Conservation (phyloP, 352 stramenopile species). For the Phytophthora uliginosa region DNA sequence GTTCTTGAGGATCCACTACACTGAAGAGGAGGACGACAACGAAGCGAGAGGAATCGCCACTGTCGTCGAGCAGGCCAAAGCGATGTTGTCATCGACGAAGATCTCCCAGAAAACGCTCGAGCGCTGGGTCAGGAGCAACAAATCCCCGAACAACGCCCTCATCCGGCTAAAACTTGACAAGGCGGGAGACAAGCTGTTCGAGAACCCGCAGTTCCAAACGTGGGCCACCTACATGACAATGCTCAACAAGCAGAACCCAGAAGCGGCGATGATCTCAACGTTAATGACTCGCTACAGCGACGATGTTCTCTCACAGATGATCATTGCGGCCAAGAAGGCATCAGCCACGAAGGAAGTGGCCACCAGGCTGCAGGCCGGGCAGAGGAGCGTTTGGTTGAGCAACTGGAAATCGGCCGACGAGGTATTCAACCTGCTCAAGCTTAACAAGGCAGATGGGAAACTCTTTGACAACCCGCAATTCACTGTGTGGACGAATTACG, state of each 20-base stretch:
- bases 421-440: background rate
- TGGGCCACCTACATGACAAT: slow-evolving; percentile 9
- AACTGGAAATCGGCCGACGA: background rate
- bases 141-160: background rate
- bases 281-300: slow-evolving; percentile 3
- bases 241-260: background rate
- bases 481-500: background rate
- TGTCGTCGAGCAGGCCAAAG: background rate
- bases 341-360: background rate
- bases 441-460: background rate
- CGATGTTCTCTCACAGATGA: background rate
- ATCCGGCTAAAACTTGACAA: slow-evolving; percentile 13
- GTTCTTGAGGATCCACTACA: background rate
- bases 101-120: background rate
- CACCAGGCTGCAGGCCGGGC: background rate
- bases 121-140: background rate
- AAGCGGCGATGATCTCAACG: background rate
- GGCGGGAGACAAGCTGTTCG: slow-evolving; percentile 1
- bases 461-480: background rate
- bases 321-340: background rate
- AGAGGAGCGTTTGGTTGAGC: background rate
- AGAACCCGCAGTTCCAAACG: slow-evolving; percentile 3
- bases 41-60: background rate
- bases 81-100: background rate
- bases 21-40: background rate